These are phyloP conservation scores for Cryptosporidium tyzzeri DNA, from an alignment of 169 alveolate genomes.

Conservation along the genomic window DNA sequence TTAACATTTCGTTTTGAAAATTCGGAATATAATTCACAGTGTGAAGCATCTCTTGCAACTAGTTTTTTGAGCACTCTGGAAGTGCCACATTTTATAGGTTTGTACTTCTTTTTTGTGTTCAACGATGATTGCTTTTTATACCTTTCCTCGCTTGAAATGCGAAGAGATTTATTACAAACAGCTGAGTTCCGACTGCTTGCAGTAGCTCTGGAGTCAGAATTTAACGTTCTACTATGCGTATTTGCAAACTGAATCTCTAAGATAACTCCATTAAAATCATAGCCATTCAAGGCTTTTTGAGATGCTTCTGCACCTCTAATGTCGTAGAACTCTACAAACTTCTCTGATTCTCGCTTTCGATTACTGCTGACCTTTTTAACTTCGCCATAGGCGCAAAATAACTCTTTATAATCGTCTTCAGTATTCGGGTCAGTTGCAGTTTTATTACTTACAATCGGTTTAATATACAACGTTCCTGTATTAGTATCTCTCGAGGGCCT, in stretches of 20 bases:
- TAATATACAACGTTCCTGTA: conserved; percentile 77
- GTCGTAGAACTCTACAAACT: conserved; percentile 78
- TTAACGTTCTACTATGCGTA: conserved; percentile 48
- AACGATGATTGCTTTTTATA: not conserved
- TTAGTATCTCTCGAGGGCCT: conserved; percentile 73
- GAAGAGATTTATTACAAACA: not conserved
- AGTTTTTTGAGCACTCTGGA: not conserved
- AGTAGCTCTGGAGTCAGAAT: conserved; percentile 9
- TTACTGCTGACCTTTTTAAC: conserved; percentile 77
- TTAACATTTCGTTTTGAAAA: not conserved
- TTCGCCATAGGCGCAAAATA: conserved; percentile 77
- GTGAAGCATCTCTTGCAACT: not conserved
- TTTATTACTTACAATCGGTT: conserved; percentile 43
- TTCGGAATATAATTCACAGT: not conserved
- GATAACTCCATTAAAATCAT: conserved; percentile 64
- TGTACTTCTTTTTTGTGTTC: not conserved
- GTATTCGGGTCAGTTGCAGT: conserved; percentile 71
- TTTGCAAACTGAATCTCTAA: conserved; percentile 57
- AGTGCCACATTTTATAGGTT: not conserved
- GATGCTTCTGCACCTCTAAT: conserved; percentile 78
- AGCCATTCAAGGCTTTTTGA: conserved; percentile 77
- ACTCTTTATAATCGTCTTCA: conserved; percentile 75
- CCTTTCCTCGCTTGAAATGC: not conserved
- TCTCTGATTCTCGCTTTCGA: conserved; percentile 79
- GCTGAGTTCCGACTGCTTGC: not conserved